Evolutionary conservation across 176 grass and related monocot species (phyloP), one percentile per base, ranked within the genome.

Genomic region (Triticum monococcum): DNA sequence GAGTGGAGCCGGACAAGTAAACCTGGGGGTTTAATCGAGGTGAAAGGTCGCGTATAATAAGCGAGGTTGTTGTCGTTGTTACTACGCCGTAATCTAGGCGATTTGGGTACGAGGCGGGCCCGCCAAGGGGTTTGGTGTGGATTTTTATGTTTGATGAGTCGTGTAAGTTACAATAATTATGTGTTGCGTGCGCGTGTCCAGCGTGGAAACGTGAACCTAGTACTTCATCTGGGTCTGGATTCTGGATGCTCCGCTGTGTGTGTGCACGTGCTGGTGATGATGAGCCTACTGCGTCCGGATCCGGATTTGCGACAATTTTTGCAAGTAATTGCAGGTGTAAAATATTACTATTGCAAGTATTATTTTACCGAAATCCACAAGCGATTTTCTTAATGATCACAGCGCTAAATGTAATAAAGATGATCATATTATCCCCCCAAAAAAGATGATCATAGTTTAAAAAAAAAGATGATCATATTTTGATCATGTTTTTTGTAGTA

Each of bases 11-110:
- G 20, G 54, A 38, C 22, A 75, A 33, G 82, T 77, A 28, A 26
- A 89, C 9, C 9, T 33, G 22, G 11, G 72, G 72, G 31, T 86
- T 82, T 78, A 83, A 82, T 78, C 84, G 8, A 64, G 72, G 88
- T 16, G 38, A 33, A 65, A 24, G 7, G 2, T 23, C 9, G n/a
- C 22, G 31, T 54, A 22, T 23, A 68, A 33, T 17, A 60, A 14
- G 4, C 71, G 18, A 85, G 46, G 43, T 85, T 0, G 82, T 81
- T 85, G 46, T 57, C 54, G 54, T 10, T 2, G 38, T 24, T 37
- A 82, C 16, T 36, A 82, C 25, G 64, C 28, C 11, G 9, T 50
- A 84, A 52, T 77, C 61, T 45, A 11, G 46, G 28, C 23, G 11
- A 69, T 70, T 82, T 35, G 10, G 54, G 54, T 59, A 2, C 0